phyloP scores from a whole-genome alignment of 768 basidiomycete species.

The Naganishia friedmannii region DNA sequence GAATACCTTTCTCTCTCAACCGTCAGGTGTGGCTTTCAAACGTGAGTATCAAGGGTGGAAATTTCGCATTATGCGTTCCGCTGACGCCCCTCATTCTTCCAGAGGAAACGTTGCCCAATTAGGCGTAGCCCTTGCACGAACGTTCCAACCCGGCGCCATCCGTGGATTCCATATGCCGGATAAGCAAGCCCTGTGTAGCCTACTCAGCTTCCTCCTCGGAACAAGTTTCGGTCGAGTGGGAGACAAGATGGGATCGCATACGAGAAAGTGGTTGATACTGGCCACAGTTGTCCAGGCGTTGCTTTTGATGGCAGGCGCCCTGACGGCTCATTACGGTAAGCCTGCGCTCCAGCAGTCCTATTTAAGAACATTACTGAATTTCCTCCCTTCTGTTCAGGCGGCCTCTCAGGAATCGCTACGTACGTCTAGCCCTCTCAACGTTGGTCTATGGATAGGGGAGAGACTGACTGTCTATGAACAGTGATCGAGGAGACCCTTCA shows the following conservation, averaged over 20 bases:
- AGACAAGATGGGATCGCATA: conserved; percentile 71
- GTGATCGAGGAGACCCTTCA: conserved; percentile 61
- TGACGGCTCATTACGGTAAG: conserved; percentile 69
- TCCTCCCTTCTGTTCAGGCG: neutral
- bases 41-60: conserved; percentile 26
- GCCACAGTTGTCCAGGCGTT: conserved; percentile 73
- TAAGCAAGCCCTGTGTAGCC: conserved; percentile 75
- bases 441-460: neutral
- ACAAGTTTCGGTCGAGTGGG: conserved; percentile 73
- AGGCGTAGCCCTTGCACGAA: conserved; percentile 72
- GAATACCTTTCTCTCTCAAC: neutral
- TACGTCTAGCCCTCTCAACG: neutral
- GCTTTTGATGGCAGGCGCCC: conserved; percentile 69
- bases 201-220: conserved; percentile 72
- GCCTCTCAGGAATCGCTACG: neutral
- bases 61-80: neutral
- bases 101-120: conserved; percentile 59
- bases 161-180: conserved; percentile 72
- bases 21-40: conserved; percentile 47
- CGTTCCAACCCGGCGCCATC: conserved; percentile 60
- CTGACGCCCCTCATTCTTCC: conserved; percentile 11
- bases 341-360: conserved; percentile 53
- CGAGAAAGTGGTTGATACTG: conserved; percentile 68
- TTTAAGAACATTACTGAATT: neutral
- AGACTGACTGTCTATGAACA: neutral